Conservation (phyloP, 106 monocot genomes). For the Ottelia alismoides region DNA sequence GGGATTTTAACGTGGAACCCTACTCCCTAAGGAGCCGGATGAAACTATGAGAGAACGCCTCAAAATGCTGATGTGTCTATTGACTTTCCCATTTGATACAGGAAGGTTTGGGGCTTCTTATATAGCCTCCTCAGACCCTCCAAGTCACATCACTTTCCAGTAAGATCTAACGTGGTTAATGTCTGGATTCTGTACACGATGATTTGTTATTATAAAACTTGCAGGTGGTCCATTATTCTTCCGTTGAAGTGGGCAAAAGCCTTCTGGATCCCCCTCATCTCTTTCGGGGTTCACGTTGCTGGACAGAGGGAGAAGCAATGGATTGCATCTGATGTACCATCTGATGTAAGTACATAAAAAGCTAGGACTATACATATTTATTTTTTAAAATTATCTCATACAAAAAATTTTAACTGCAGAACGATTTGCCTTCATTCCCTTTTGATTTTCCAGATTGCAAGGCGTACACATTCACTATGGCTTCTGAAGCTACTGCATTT, state of each 20-base stretch:
- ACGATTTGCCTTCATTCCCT: constrained; percentile 64
- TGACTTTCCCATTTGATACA: too few species aligned
- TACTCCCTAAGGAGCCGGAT: too few species aligned
- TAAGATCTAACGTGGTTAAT: too few species aligned
- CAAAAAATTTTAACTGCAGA: constrained; percentile 38
- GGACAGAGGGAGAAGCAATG: constrained; percentile 88
- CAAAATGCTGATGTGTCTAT: too few species aligned
- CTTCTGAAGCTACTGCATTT: constrained; percentile 24
- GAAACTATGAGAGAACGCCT: too few species aligned
- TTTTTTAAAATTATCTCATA: not conserved
- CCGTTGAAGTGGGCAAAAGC: constrained; percentile 76
- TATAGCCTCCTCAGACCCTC: too few species aligned
- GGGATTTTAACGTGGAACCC: too few species aligned
- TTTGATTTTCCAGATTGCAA: constrained; percentile 86
- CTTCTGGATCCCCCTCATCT: constrained; percentile 72
- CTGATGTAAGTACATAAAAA: constrained; percentile 42
- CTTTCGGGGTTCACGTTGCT: constrained; percentile 46
- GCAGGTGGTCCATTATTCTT: constrained; percentile 95
- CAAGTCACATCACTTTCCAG: too few species aligned
- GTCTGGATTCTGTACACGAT: too few species aligned
- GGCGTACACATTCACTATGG: constrained; percentile 48
- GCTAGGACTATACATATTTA: not conserved
- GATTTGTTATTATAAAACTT: too few species aligned
- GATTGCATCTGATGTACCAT: constrained; percentile 73
- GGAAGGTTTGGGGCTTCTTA: too few species aligned